Conservation (phyloP, 768 basidiomycete genomes). For the Vararia minispora region DNA sequence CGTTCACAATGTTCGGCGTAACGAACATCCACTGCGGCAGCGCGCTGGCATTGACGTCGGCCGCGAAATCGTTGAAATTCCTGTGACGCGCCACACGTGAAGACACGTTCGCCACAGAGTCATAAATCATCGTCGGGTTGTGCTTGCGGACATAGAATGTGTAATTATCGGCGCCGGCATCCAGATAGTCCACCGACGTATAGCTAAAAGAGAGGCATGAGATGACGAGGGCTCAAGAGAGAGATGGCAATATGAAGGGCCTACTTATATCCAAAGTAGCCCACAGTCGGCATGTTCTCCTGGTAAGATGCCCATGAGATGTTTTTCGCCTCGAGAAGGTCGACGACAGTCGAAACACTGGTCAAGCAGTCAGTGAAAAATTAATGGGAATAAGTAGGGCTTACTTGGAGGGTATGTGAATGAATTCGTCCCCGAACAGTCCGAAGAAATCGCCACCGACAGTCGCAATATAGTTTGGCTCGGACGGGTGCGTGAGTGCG, state of each 20-base stretch:
- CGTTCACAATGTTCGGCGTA: conserved; percentile 49
- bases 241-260: not conserved
- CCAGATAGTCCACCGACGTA: conserved; percentile 27
- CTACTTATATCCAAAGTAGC: conserved; percentile 21
- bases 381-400: too few species aligned
- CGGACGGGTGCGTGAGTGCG: conserved; percentile 37
- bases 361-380: too few species aligned
- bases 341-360: conserved; percentile 47
- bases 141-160: conserved; percentile 48
- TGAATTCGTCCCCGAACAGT: conserved; percentile 28
- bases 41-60: conserved; percentile 36
- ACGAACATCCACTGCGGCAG: conserved; percentile 53
- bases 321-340: conserved; percentile 44
- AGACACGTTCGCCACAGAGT: conserved; percentile 34
- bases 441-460: conserved; percentile 43
- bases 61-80: conserved; percentile 53
- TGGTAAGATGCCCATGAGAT: conserved; percentile 55
- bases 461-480: conserved; percentile 44
- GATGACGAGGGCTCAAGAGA: not conserved
- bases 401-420: conserved; percentile 13
- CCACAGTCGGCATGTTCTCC: conserved; percentile 45
- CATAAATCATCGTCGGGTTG: conserved; percentile 39
- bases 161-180: conserved; percentile 24
- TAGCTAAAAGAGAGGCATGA: conserved; percentile 17
- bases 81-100: conserved; percentile 33